Percentiles rank a stretch among this genome's conserved stretches.
These are phyloP conservation scores for Aspergillus affinis DNA, from an alignment of 495 filamentous ascomycete genomes.

Conservation along the genomic window DNA sequence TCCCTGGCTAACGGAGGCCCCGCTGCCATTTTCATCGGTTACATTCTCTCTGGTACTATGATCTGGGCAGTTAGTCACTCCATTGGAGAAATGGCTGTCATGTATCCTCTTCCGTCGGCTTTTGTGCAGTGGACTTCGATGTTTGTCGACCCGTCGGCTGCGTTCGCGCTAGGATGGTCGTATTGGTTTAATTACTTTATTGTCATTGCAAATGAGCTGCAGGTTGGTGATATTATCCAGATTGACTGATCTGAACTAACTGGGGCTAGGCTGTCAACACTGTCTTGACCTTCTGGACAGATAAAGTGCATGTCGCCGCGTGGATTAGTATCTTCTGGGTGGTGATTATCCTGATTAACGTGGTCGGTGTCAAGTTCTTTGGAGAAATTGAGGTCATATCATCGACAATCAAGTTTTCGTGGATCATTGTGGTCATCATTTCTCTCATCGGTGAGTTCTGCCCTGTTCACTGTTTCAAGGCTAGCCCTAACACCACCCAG, in stretches of 20 bases:
- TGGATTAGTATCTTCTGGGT: conserved; percentile 50
- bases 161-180: conserved; percentile 53
- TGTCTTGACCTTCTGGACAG: conserved; percentile 59
- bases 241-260: neutral
- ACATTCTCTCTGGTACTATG: conserved; percentile 35
- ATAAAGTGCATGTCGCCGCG: conserved; percentile 39
- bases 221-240: conserved; percentile 16
- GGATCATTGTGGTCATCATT: conserved; percentile 47
- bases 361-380: conserved; percentile 51
- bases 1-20: conserved; percentile 27
- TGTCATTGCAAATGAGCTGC: conserved; percentile 48
- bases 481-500: conserved; percentile 21
- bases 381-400: conserved; percentile 55
- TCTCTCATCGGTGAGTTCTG: conserved; percentile 19
- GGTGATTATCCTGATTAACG: conserved; percentile 42
- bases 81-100: conserved; percentile 45
- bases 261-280: conserved; percentile 46
- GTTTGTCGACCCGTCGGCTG: conserved; percentile 48
- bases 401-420: conserved; percentile 48
- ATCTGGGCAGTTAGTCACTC: conserved; percentile 39
- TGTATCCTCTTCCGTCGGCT: conserved; percentile 57
- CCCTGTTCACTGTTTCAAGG: conserved; percentile 12
- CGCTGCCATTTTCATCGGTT: conserved; percentile 50
- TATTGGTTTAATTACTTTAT: conserved; percentile 48
- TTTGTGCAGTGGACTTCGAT: conserved; percentile 47